Base-by-base conservation (phyloP, 306 rosid genomes). In the Prunus dulcis region DNA sequence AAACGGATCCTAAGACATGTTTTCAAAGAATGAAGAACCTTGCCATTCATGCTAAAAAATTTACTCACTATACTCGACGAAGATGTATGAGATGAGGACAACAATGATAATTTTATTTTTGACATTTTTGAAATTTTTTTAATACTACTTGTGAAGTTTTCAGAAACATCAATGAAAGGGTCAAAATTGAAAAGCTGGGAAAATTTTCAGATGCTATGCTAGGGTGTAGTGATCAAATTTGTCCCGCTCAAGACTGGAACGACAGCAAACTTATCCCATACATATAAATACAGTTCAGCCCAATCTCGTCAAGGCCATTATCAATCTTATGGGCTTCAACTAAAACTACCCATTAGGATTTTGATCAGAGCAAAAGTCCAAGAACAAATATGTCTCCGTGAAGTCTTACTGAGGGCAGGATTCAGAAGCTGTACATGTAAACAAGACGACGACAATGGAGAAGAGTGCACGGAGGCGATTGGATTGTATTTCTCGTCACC, bases 401-500 rank as follows among this genome's bases (percentile, higher is more conserved):
- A 50, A 50, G 55, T 50, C 55, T 50, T 50, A 50, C 17, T 4
- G 19, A 50, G 6, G 1, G 3, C 50, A 50, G 19, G 55, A 50
- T 15, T 15, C 19, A 5, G 55, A 15, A 15, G 55, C 14, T 50
- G 55, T 50, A 15, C 55, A 2, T 55, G 25, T 18, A 55, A n/a
- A 28, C 28, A 25, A 6, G 3, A 27, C 60, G 50, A 5, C 60
- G 15, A 20, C 51, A 43, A 78, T 86, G 86, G 84, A 79, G 56
- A 71, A n/a, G 30, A 61, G 76, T 72, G 83, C 71, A 22, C 71
- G 57, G 79, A 75, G 87, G 76, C 76, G 87, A 27, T 15, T 85
- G 78, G 81, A 72, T 67, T 80, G 55, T 46, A 79, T 87, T 41
- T 75, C 69, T 67, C 74, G 78, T 43, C 89, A 87, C 77, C 65